phyloP scores from a whole-genome alignment of 305 asterid species.

The Vinca major region DNA sequence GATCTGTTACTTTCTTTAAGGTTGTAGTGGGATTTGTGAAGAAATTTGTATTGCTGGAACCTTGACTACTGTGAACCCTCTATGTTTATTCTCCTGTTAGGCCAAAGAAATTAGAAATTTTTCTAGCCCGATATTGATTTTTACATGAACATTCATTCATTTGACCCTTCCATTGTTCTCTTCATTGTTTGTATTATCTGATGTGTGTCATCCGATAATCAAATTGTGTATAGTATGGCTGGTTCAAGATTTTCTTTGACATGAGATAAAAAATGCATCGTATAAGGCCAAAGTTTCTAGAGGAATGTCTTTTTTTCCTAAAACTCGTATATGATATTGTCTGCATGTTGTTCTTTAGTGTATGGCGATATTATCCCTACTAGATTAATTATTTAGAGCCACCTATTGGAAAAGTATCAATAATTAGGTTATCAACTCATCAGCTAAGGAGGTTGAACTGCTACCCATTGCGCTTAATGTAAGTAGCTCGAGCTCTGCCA shows the following conservation, averaged over 20 bases:
- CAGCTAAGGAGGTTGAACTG: no score
- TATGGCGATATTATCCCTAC: neutral
- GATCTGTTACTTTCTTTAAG: neutral
- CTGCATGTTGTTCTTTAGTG: neutral
- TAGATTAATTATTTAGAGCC: neutral
- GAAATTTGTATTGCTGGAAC: neutral
- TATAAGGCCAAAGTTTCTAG: neutral
- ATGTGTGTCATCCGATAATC: neutral
- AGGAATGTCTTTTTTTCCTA: neutral
- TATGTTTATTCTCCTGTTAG: neutral
- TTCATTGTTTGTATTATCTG: neutral
- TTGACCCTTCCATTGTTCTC: neutral
- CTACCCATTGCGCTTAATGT: no score
- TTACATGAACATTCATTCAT: neutral
- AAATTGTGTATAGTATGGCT: neutral
- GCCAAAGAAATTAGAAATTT: neutral
- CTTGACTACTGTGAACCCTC: neutral
- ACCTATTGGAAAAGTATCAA: neutral
- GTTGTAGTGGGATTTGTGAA: neutral
- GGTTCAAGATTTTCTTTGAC: neutral
- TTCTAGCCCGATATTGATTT: neutral
- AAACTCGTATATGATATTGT: neutral
- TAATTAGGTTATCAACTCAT: no score
- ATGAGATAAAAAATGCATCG: neutral
- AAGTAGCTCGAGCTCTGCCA: no score